A percentile compares a stretch with the other conserved stretches of the same genome.
phyloP scores from a whole-genome alignment of 1,284 basidiomycete species.

The Rhodotorula glutinis region DNA sequence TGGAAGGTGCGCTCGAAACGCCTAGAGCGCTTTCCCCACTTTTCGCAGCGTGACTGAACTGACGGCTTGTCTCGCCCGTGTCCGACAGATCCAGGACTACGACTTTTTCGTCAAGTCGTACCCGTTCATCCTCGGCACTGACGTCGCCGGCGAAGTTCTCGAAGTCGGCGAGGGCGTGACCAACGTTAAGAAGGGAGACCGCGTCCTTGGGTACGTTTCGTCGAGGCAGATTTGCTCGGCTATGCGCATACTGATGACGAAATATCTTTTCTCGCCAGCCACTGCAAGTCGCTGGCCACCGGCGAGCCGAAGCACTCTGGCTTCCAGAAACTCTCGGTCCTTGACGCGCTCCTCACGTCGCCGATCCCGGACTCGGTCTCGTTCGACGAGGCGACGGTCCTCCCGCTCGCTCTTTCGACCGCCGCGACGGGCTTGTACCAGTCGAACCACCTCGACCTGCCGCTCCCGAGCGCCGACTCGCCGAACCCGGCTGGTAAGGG shows the following conservation, averaged over 20 bases:
- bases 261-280: conserved; percentile 3
- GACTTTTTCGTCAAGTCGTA: conserved; percentile 23
- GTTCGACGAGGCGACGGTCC: conserved; percentile 18
- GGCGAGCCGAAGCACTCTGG: conserved; percentile 20
- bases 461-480: conserved; percentile 30
- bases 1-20: conserved; percentile 18
- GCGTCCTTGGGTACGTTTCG: conserved; percentile 44
- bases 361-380: conserved; percentile 16
- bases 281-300: conserved; percentile 18
- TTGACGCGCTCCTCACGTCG: conserved; percentile 10
- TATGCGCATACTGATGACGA: no score
- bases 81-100: conserved; percentile 18
- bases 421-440: conserved; percentile 38
- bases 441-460: conserved; percentile 38
- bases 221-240: background rate
- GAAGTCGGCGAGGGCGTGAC: conserved; percentile 52
- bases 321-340: conserved; percentile 33
- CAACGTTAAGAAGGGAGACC: conserved; percentile 48
- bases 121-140: conserved; percentile 24
- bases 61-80: no score
- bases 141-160: conserved; percentile 51
- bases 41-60: no score
- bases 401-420: conserved; percentile 28
- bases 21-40: no score
- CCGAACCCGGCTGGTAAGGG: conserved; percentile 14